Percentiles rank a stretch among this genome's conserved stretches.
Conservation (phyloP, 2,329 filamentous ascomycete genomes). For the Alternaria metachromatica region DNA sequence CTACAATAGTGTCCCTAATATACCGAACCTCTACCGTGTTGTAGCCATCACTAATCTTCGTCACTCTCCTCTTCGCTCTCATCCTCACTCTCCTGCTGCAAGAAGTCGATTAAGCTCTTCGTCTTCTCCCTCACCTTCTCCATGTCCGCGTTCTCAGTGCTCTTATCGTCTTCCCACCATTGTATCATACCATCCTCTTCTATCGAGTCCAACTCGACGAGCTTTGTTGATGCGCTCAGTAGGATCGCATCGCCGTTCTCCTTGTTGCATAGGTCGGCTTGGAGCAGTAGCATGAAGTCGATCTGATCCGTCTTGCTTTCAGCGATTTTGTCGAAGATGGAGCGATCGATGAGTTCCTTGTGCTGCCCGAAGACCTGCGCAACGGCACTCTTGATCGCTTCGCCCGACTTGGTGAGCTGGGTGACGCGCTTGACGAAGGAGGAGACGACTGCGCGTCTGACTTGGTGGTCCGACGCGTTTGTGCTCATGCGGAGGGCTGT, state of each 20-base stretch:
- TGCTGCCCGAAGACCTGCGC: slow-evolving; percentile 56
- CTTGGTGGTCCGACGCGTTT: slow-evolving; percentile 87
- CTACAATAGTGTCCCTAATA: neutral
- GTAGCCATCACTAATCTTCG: slow-evolving; percentile 49
- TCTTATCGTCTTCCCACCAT: slow-evolving; percentile 85
- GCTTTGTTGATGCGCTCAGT: slow-evolving; percentile 78
- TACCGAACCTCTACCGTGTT: neutral
- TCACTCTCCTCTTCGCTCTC: slow-evolving; percentile 69
- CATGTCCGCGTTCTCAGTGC: slow-evolving; percentile 72
- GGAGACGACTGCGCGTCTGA: slow-evolving; percentile 83
- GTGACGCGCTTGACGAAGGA: slow-evolving; percentile 84
- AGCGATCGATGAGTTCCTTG: slow-evolving; percentile 65
- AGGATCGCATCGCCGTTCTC: slow-evolving; percentile 72
- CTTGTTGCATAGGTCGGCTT: slow-evolving; percentile 75
- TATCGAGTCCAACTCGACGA: slow-evolving; percentile 83
- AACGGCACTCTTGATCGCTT: slow-evolving; percentile 50
- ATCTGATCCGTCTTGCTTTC: slow-evolving; percentile 72
- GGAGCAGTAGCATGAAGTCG: slow-evolving; percentile 81
- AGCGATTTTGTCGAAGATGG: slow-evolving; percentile 63
- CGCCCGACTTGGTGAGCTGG: slow-evolving; percentile 66
- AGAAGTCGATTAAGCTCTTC: slow-evolving; percentile 76
- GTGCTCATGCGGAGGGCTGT: slow-evolving; percentile 90
- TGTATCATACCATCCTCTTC: slow-evolving; percentile 87
- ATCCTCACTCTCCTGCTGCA: slow-evolving; percentile 77
- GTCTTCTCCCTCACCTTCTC: slow-evolving; percentile 74